phyloP scores from a whole-genome alignment of 2,329 filamentous ascomycete genomes.

The Xylaria sp. region DNA sequence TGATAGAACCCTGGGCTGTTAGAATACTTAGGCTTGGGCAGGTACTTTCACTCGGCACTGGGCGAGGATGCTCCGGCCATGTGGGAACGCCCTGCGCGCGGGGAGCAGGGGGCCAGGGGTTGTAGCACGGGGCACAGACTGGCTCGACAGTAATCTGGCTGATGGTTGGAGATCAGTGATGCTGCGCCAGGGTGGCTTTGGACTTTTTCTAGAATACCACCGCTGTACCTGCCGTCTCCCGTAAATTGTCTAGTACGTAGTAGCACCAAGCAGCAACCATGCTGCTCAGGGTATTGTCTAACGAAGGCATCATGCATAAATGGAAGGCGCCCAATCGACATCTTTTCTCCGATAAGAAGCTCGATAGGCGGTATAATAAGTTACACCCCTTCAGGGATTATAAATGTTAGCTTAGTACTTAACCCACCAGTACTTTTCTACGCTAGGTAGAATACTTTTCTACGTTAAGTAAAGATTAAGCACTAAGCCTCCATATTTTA shows the following conservation, averaged over 20 bases:
- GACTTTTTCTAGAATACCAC: conserved; percentile 19
- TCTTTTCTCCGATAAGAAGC: background rate
- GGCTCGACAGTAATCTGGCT: conserved; percentile 30
- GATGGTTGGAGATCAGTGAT: conserved; percentile 17
- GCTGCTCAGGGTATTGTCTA: too few relatives aligned
- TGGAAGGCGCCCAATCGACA: background rate
- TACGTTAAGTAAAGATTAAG: too few relatives aligned
- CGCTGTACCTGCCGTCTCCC: background rate
- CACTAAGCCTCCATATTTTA: too few relatives aligned
- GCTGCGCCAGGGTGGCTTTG: conserved; percentile 27
- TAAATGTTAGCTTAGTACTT: too few relatives aligned
- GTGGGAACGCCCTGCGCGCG: conserved; percentile 25
- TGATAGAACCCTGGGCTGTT: background rate
- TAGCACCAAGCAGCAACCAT: background rate
- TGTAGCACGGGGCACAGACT: conserved; percentile 41
- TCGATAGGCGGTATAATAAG: background rate
- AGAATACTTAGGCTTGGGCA: background rate
- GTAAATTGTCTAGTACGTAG: background rate
- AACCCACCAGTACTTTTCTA: too few relatives aligned
- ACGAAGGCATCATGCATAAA: background rate
- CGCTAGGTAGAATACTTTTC: too few relatives aligned
- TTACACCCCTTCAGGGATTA: too few relatives aligned
- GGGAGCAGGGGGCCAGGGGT: conserved; percentile 23
- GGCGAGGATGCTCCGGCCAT: conserved; percentile 22
- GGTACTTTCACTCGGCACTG: conserved; percentile 25